phyloP scores from a whole-genome alignment of 352 stramenopile species.

The Globisporangium orthogonon region DNA sequence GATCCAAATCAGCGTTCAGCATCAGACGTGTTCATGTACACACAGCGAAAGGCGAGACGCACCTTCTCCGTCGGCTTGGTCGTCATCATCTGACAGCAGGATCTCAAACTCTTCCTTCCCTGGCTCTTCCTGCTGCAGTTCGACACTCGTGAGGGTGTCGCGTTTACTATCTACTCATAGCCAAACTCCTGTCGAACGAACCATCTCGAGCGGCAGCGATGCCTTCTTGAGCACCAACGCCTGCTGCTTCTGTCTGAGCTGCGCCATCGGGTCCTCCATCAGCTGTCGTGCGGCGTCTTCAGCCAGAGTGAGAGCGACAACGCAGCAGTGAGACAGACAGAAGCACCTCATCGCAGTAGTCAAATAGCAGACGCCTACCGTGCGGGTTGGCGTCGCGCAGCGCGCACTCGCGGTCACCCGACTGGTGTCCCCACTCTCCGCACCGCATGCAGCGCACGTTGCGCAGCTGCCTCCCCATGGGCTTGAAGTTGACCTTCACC shows the following conservation, averaged over 20 bases:
- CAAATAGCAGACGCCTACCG: slow-evolving; percentile 16
- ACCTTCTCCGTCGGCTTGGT: neutral
- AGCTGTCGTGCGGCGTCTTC: slow-evolving; percentile 61
- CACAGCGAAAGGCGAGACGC: neutral
- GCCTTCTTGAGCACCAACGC: slow-evolving; percentile 47
- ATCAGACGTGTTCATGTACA: slow-evolving; percentile 5
- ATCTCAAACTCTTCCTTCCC: slow-evolving; percentile 50
- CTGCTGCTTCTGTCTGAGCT: slow-evolving; percentile 47
- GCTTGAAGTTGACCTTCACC: slow-evolving; percentile 86
- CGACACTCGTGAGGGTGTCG: neutral
- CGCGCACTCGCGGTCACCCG: slow-evolving; percentile 76
- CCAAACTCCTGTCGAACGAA: slow-evolving; percentile 1
- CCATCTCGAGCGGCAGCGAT: slow-evolving; percentile 70
- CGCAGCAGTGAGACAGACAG: neutral
- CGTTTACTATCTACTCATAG: neutral
- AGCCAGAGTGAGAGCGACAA: neutral
- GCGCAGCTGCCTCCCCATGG: slow-evolving; percentile 71
- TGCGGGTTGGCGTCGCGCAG: slow-evolving; percentile 70
- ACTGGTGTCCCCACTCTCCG: slow-evolving; percentile 77
- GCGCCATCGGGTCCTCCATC: slow-evolving; percentile 68
- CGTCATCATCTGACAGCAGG: slow-evolving; percentile 58
- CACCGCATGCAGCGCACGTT: slow-evolving; percentile 85
- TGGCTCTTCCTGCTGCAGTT: slow-evolving; percentile 17
- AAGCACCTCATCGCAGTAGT: neutral
- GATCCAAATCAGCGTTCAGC: slow-evolving; percentile 6